Conservation (phyloP, 1,284 basidiomycete species). For the Uromyces viciae-fabae region DNA sequence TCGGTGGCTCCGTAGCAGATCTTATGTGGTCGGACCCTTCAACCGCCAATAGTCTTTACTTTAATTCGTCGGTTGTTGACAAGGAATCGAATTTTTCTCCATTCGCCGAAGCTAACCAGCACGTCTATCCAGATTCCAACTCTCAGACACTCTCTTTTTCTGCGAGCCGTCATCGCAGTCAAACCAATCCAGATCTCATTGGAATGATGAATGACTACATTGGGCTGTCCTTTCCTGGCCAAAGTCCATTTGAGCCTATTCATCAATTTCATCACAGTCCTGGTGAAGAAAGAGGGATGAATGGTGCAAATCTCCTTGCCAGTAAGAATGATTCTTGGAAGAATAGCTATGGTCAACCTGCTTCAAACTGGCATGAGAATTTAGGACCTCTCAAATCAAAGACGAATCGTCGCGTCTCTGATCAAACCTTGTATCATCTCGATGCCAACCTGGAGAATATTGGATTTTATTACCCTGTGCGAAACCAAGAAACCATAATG, state of each 20-base stretch:
- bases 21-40: slow-evolving; percentile 34
- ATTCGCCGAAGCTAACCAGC: slow-evolving; percentile 18
- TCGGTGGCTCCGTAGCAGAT: neutral
- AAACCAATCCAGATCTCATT: slow-evolving; percentile 33
- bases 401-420: neutral
- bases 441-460: no score
- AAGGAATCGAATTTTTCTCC: neutral
- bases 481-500: no score
- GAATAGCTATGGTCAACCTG: neutral
- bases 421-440: no score
- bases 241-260: neutral
- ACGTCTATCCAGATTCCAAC: neutral
- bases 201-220: slow-evolving; percentile 4
- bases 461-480: no score
- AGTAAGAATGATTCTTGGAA: neutral
- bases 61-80: neutral
- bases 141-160: neutral
- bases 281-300: neutral
- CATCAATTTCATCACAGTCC: neutral
- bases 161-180: slow-evolving; percentile 23
- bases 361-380: slow-evolving; percentile 6
- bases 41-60: neutral
- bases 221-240: neutral
- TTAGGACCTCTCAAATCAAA: neutral
- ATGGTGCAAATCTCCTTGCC: neutral